Percentiles rank a stretch among this genome's conserved stretches.
These are phyloP conservation scores for Penicillium parvum DNA, from an alignment of 495 filamentous ascomycete genomes.

Conservation along the genomic window DNA sequence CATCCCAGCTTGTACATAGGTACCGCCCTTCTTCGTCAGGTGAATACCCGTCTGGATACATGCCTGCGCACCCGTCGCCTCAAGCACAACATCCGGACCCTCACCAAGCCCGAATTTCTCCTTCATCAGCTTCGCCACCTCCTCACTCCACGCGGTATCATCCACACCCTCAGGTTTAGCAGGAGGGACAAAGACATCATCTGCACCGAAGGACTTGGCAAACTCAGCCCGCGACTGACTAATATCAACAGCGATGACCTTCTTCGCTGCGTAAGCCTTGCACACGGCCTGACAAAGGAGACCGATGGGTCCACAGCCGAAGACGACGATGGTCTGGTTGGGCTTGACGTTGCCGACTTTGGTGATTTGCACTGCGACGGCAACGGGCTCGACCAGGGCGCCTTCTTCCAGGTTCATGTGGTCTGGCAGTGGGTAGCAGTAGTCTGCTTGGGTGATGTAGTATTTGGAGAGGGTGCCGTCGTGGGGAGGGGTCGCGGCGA, in stretches of 20 bases:
- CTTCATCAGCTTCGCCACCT: slow-evolving; percentile 55
- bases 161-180: slow-evolving; percentile 8
- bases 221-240: slow-evolving; percentile 63
- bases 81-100: slow-evolving; percentile 76
- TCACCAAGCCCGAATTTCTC: slow-evolving; percentile 38
- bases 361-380: slow-evolving; percentile 75
- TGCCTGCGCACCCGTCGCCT: slow-evolving; percentile 75
- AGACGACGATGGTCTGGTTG: slow-evolving; percentile 73
- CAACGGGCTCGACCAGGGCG: slow-evolving; percentile 76
- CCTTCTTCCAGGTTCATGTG: slow-evolving; percentile 71
- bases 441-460: slow-evolving; percentile 69
- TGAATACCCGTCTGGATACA: slow-evolving; percentile 73
- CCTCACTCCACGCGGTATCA: slow-evolving; percentile 52
- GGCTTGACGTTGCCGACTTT: slow-evolving; percentile 64
- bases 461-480: slow-evolving; percentile 75
- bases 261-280: slow-evolving; percentile 67
- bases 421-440: slow-evolving; percentile 74
- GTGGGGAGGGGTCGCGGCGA: slow-evolving; percentile 81
- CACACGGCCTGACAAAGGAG: slow-evolving; percentile 75
- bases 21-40: slow-evolving; percentile 64
- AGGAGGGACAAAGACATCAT: slow-evolving; percentile 59
- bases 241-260: slow-evolving; percentile 76
- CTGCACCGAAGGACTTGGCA: slow-evolving; percentile 61
- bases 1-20: slow-evolving; percentile 85
- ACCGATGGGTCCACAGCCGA: slow-evolving; percentile 83